Evolutionary conservation across 305 asterid genomes (phyloP).

Genomic region (Solanum hybrid): DNA sequence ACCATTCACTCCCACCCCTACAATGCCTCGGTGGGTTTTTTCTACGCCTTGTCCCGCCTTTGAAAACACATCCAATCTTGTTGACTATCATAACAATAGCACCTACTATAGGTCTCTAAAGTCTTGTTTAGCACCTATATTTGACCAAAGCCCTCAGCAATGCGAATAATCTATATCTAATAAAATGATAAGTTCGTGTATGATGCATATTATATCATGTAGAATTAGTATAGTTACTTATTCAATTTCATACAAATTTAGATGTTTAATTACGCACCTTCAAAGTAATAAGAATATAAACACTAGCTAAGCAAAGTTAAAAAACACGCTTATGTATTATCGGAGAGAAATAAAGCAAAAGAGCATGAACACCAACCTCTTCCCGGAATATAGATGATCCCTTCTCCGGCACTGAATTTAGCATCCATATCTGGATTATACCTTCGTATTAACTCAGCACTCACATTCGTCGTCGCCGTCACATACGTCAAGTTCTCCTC

Average conservation of each 20-base stretch:
- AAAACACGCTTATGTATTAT: too few species aligned
- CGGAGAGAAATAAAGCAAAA: background rate
- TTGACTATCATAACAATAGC: background rate
- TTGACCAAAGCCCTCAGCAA: background rate
- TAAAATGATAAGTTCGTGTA: background rate
- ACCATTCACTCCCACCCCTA: background rate
- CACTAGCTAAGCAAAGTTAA: too few species aligned
- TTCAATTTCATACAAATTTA: too few species aligned
- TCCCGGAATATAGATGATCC: constrained; percentile 64
- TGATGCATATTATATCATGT: background rate
- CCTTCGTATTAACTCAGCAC: constrained; percentile 31
- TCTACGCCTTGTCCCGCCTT: background rate
- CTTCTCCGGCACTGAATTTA: constrained; percentile 31
- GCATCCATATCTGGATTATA: constrained; percentile 52
- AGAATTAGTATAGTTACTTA: too few species aligned
- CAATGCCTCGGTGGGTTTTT: background rate
- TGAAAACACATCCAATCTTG: background rate
- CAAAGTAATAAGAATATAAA: too few species aligned
- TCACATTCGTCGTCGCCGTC: constrained; percentile 35
- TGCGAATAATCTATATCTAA: background rate
- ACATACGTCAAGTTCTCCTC: constrained; percentile 47
- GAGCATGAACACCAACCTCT: constrained; percentile 36
- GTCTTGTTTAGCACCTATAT: background rate
- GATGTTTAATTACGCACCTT: too few species aligned
- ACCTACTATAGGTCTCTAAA: background rate